Conservation (phyloP, 805 yeast genomes). For the Yarrowia bubula region DNA sequence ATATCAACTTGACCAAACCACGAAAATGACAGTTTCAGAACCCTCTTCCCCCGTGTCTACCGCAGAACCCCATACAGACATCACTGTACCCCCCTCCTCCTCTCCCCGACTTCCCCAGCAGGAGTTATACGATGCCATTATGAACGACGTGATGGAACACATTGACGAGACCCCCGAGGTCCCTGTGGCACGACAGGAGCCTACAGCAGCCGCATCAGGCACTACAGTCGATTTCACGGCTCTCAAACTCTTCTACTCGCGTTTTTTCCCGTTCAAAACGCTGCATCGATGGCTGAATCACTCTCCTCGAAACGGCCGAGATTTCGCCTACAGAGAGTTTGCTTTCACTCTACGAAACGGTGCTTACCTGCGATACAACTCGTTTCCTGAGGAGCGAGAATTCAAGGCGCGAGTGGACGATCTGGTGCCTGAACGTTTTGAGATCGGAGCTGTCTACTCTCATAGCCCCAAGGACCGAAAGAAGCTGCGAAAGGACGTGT, state of each 20-base stretch:
- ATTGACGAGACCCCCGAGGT: background rate
- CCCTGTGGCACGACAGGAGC: background rate
- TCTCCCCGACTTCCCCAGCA: conserved; percentile 17
- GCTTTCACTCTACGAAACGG: conserved; percentile 88
- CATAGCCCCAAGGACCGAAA: conserved; percentile 86
- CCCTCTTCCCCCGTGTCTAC: conserved; percentile 24
- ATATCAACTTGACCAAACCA: background rate
- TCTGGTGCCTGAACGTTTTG: conserved; percentile 85
- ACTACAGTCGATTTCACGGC: background rate
- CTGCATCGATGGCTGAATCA: conserved; percentile 90
- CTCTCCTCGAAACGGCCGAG: conserved; percentile 68
- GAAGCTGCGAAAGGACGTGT: conserved; percentile 60
- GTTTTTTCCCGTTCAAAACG: conserved; percentile 68
- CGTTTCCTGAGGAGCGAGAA: conserved; percentile 63
- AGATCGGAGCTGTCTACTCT: conserved; percentile 88
- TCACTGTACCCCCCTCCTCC: conserved; percentile 19
- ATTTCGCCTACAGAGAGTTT: conserved; percentile 86
- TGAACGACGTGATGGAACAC: conserved; percentile 14
- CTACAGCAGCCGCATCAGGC: background rate
- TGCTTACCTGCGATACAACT: conserved; percentile 85
- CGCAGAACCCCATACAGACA: conserved; percentile 14
- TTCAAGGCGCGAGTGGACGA: conserved; percentile 73
- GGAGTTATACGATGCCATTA: conserved; percentile 1
- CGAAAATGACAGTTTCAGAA: conserved; percentile 12
- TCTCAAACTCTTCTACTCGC: conserved; percentile 35